Evolutionary conservation across 805 yeast species (phyloP), one percentile per base, ranked within the genome.

Genomic region (Zygoascus bituminiphila): DNA sequence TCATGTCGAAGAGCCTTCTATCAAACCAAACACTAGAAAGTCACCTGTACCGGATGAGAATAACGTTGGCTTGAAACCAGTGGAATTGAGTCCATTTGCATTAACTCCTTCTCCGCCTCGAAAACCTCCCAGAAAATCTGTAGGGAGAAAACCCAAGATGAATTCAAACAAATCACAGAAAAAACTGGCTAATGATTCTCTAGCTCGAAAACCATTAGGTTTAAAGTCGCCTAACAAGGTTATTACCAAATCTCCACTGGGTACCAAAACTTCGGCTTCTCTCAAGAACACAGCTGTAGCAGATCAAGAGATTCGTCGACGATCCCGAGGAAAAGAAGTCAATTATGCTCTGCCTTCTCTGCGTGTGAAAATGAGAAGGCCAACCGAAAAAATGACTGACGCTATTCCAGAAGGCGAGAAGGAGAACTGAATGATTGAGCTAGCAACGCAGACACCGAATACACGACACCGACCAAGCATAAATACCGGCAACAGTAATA

Each of bases 301-400:
- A 12, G 17, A 14, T 21, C 46, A 26, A 14, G 47, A 49, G 22
- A 46, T 70, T 46, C 56, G 75, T 37, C 67, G 82, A 44, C 64
- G 79, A 49, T 70, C 87, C 21, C 67, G 79, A 20, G 77, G 75
- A 50, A 42, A 44, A 5, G 72, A 75, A 9, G 77, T 86, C 5
- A 77, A 79, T 60, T 86, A 86, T 57, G 78, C 79, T 17, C 70
- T 79, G 29, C 88, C 88, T 0, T 79, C 89, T 1, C 62, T 83
- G 46, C 69, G 84, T 36, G 76, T 74, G 14, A 84, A 84, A 59
- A 73, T 82, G 81, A 74, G 94, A 59, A 71, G 91, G 54, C 79
- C 78, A 29, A 70, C 80, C 0, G 82, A 69, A 14, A 41, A 41
- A 26, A 25, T 80, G 40, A 78, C 77, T 2, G 85, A 79, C 61